Percentiles rank a stretch among this genome's conserved stretches.
These are phyloP conservation scores for Aspergillus sp. DNA, from an alignment of 2,329 filamentous ascomycete species.

Conservation along the genomic window DNA sequence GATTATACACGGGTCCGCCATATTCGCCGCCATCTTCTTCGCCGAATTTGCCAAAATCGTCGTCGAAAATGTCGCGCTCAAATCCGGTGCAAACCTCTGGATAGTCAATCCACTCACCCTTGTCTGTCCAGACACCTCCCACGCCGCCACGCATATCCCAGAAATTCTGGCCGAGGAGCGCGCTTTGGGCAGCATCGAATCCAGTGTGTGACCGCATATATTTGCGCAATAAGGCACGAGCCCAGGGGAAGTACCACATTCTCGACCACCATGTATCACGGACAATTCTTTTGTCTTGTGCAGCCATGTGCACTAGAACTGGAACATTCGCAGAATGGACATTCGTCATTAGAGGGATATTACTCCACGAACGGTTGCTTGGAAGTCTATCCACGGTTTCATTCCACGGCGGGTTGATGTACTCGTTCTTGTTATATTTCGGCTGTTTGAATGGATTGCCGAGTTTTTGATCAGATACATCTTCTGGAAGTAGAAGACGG, in stretches of 20 bases:
- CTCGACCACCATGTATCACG: conserved; percentile 42
- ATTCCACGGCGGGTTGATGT: conserved; percentile 34
- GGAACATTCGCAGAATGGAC: conserved; percentile 49
- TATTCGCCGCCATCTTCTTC: conserved; percentile 33
- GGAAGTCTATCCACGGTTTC: conserved; percentile 45
- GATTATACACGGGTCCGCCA: conserved; percentile 38
- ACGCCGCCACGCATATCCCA: conserved; percentile 53
- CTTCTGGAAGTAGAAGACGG: conserved; percentile 39
- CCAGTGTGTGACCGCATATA: conserved; percentile 48
- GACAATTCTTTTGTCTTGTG: conserved; percentile 27
- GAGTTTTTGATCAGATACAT: conserved; percentile 32
- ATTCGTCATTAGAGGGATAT: conserved; percentile 49
- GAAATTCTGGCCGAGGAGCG: conserved; percentile 46
- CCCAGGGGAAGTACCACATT: conserved; percentile 52
- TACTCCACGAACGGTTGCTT: conserved; percentile 42
- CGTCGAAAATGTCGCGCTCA: conserved; percentile 49
- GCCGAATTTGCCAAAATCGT: conserved; percentile 46
- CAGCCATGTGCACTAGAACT: conserved; percentile 44
- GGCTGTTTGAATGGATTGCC: conserved; percentile 37
- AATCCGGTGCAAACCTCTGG: conserved; percentile 48
- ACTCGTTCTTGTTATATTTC: conserved; percentile 25
- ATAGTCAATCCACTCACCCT: conserved; percentile 51
- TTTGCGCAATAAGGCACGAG: conserved; percentile 51
- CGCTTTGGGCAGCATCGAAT: conserved; percentile 43
- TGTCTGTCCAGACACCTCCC: conserved; percentile 56